These are phyloP conservation scores for Eucalyptus marginata DNA, from an alignment of 345 rosid species.

Conservation along the genomic window DNA sequence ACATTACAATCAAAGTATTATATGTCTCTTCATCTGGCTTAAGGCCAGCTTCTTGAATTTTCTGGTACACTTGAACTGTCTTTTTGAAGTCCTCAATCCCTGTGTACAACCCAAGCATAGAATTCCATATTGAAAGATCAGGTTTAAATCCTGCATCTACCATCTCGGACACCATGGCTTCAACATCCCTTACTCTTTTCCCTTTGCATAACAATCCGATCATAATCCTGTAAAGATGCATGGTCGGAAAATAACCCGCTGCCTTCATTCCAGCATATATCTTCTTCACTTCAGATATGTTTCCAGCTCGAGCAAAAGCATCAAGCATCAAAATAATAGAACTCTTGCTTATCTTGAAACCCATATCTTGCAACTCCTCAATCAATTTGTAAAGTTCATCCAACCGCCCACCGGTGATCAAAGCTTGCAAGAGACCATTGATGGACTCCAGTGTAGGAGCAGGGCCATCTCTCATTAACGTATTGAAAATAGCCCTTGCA, in stretches of 20 bases:
- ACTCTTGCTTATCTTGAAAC: constrained; percentile 83
- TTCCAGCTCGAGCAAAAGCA: constrained; percentile 74
- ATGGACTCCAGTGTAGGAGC: constrained; percentile 84
- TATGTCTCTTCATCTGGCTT: constrained; percentile 81
- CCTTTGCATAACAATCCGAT: constrained; percentile 66
- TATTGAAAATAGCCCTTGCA: constrained; percentile 88
- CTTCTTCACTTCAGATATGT: constrained; percentile 84
- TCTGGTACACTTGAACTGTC: constrained; percentile 61
- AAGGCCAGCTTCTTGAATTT: constrained; percentile 53
- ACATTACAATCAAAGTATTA: constrained; percentile 77
- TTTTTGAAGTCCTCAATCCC: constrained; percentile 66
- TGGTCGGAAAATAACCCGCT: constrained; percentile 85
- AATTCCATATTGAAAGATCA: constrained; percentile 80
- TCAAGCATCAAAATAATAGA: constrained; percentile 83
- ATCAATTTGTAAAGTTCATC: constrained; percentile 79
- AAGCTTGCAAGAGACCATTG: constrained; percentile 73
- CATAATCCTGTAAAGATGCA: constrained; percentile 88
- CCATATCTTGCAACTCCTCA: constrained; percentile 94
- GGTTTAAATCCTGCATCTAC: constrained; percentile 79
- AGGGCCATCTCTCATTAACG: constrained; percentile 93
- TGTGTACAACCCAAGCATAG: constrained; percentile 74
- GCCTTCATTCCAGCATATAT: constrained; percentile 94
- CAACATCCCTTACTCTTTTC: constrained; percentile 74
- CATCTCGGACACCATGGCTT: constrained; percentile 87
- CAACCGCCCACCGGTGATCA: constrained; percentile 67